phyloP scores from a whole-genome alignment of 2,329 filamentous ascomycete genomes.

The Curvularia lunata region DNA sequence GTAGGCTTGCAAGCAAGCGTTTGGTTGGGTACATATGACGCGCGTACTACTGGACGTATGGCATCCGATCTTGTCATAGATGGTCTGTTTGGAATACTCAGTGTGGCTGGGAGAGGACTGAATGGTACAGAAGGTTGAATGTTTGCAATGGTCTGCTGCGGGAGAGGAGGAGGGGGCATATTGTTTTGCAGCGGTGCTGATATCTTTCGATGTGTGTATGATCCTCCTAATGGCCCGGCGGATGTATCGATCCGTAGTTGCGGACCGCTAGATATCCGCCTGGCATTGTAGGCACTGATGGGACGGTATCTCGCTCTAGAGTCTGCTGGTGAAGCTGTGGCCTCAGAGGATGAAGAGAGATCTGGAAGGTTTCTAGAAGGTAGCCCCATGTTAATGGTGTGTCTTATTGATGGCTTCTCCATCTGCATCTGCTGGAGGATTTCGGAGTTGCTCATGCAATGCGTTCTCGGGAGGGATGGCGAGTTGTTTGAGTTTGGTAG shows the following conservation, averaged over 20 bases:
- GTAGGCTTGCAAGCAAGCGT: background rate
- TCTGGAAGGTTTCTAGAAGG: background rate
- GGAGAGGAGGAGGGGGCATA: background rate
- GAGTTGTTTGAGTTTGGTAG: slow-evolving; percentile 19
- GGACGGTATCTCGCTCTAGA: slow-evolving; percentile 23
- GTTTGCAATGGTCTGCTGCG: background rate
- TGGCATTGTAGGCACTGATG: slow-evolving; percentile 15
- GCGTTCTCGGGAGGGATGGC: background rate
- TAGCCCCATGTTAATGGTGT: background rate
- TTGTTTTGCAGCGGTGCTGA: background rate
- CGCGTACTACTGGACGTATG: background rate
- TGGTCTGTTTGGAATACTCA: background rate
- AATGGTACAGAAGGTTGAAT: background rate
- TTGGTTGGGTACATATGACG: background rate
- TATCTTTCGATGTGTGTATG: background rate
- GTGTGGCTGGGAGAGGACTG: background rate
- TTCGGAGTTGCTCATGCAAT: slow-evolving; percentile 5
- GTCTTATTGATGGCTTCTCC: slow-evolving; percentile 5
- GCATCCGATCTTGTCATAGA: background rate
- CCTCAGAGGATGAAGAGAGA: background rate
- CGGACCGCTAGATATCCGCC: slow-evolving; percentile 10
- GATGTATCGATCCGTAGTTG: background rate
- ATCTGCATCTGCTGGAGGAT: slow-evolving; percentile 22
- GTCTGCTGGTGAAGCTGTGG: background rate
- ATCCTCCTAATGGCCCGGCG: background rate